Conservation (phyloP, 179 eudicot species). For the Heliamphora pulchella region DNA sequence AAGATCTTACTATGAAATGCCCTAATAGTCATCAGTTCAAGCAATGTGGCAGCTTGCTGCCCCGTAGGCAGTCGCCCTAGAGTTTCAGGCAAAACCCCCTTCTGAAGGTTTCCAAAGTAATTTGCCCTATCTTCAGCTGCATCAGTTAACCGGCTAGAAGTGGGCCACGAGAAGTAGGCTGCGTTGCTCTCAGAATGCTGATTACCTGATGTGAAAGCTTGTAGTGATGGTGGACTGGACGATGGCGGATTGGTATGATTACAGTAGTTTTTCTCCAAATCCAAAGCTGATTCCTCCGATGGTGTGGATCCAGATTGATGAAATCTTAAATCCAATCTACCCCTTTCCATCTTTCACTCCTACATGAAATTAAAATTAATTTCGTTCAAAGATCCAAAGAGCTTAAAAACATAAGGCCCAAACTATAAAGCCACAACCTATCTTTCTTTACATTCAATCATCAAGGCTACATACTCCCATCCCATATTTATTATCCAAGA, state of each 20-base stretch:
- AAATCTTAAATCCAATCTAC: slow-evolving; percentile 29
- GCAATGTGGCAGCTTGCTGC: slow-evolving; percentile 45
- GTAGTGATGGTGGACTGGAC: slow-evolving; percentile 27
- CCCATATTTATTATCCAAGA: background rate
- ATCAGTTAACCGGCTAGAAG: slow-evolving; percentile 38
- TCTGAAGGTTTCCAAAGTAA: slow-evolving; percentile 53
- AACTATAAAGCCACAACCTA: background rate
- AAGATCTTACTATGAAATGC: slow-evolving; percentile 51
- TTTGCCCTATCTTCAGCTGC: slow-evolving; percentile 50
- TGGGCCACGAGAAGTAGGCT: slow-evolving; percentile 55
- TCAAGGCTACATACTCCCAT: background rate
- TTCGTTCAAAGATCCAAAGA: slow-evolving; percentile 2
- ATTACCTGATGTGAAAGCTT: slow-evolving; percentile 34
- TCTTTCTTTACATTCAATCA: background rate
- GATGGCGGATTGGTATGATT: slow-evolving; percentile 19
- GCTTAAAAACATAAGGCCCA: background rate
- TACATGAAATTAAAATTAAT: slow-evolving; percentile 10
- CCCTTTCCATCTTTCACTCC: slow-evolving; percentile 28
- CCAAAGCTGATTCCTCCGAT: slow-evolving; percentile 48
- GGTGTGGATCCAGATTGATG: slow-evolving; percentile 35
- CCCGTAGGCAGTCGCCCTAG: slow-evolving; percentile 38
- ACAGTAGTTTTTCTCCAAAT: slow-evolving; percentile 33
- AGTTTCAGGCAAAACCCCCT: slow-evolving; percentile 48
- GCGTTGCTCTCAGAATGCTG: slow-evolving; percentile 49
- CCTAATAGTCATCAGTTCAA: slow-evolving; percentile 55